Base-by-base conservation (phyloP, 1,284 basidiomycete species). In the Veloporphyrellus conicus region DNA sequence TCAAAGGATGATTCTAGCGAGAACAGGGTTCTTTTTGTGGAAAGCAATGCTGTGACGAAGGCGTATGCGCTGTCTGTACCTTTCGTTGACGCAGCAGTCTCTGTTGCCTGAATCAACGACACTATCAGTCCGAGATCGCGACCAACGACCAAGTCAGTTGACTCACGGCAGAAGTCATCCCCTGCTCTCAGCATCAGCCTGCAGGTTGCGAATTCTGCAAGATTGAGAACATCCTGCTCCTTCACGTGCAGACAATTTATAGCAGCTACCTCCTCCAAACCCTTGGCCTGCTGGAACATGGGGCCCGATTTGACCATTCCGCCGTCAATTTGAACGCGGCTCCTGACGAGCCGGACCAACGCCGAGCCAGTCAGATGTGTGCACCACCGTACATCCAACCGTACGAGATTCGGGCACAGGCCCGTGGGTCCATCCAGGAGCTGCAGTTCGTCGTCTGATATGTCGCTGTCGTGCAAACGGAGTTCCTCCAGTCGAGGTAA, bases 341-440 rank as follows among this genome's bases (percentile, higher is more conserved):
- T 75, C 41, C 56, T 61, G 34, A 78, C 76, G 15, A 82, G 62
- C 33, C 73, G 65, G 28, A 78, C 78, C 34, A 83, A 60, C 15
- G 74, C 73, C 1, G 55, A 56, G n/a, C 81, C 79, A 36, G 68
- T 71, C 12, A 84, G 58, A 54, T 78, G 73, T 11, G 75, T 72
- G 54, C 81, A 84, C 81, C 80, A 84, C 20, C 80, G 72, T 39
- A 84, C 62, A 58, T 83, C 79, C 41, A 85, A 59, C 37, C 63
- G 64, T 34, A 61, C 59, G 23, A 84, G 71, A 43, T 57, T 62
- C 18, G 77, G 80, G 50, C 79, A 83, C 15, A 73, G 56, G 4
- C 70, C 71, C 11, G 49, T 52, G n/a, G 69, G 66, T 3, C 73
- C 72, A 25, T 64, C 57, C 20, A 84, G 58, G 35, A 63, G 52